Evolutionary conservation across 768 basidiomycete species (phyloP).

Genomic region (Mrakia blollopis): DNA sequence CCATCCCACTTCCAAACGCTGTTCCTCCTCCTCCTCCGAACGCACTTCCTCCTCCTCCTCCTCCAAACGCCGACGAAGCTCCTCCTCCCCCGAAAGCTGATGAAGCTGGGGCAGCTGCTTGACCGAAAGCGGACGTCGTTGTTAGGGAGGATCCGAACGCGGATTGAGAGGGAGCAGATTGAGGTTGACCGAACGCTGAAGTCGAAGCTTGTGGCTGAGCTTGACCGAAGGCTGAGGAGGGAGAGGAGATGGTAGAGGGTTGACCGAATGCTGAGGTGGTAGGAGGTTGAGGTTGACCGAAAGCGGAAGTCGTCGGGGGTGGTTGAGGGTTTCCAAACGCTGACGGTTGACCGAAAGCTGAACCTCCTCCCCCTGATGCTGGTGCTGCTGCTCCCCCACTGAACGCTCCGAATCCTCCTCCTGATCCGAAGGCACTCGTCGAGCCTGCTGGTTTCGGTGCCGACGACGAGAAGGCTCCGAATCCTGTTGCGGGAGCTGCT

Average conservation of each 20-base stretch:
- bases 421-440: not conserved
- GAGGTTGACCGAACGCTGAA: conserved; percentile 28
- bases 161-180: not conserved
- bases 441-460: not conserved
- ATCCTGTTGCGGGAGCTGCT: not conserved
- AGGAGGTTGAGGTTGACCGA: not conserved
- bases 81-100: conserved; percentile 17
- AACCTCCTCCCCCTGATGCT: not conserved
- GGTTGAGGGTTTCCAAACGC: not conserved
- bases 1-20: conserved; percentile 11
- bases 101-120: not conserved
- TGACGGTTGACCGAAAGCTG: too few species aligned
- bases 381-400: not conserved
- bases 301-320: not conserved
- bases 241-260: not conserved
- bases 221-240: conserved; percentile 14
- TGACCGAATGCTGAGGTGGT: conserved; percentile 9
- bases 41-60: not conserved
- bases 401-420: not conserved
- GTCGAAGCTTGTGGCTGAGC: not conserved
- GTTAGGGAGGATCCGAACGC: not conserved
- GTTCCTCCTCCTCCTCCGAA: conserved; percentile 3
- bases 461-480: conserved; percentile 13
- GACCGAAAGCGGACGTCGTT: not conserved
- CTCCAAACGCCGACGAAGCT: conserved; percentile 16